Base-by-base conservation (phyloP, 352 stramenopile genomes). In the Pythium scleroteichum region DNA sequence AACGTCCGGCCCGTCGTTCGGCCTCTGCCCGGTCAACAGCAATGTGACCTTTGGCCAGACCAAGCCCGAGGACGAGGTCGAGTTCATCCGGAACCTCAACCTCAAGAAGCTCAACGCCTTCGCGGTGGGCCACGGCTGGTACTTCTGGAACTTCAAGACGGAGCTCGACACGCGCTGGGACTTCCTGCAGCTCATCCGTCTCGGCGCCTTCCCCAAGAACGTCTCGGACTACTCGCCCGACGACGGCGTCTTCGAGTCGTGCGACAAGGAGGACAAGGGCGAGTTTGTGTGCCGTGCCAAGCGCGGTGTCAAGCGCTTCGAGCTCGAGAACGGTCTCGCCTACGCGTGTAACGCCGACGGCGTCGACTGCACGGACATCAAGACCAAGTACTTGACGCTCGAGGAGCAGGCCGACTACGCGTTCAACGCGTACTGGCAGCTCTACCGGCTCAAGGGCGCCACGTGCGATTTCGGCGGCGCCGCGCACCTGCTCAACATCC, bases 61-160 rank as follows among this genome's bases (percentile, higher is more conserved):
- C 4, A 67, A 49, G 16, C 60, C 41, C 12, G 17, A 67, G 35
- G 87, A 97, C 62, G 83, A 95, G 50, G 65, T 89, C 14, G 68
- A 75, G 3, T 87, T 88, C 27, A 96, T 94, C 60, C 73, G 69
- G 14, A 83, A 91, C 58, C 66, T 98, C 9, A 88, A 86, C 35
- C 50, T 88, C n/a, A 97, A 97, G 69, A 97, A 98, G 69, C 90
- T 98, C 27, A 94, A 93, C 61, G 85, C 88, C 5, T 98, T 96
- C 60, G 84, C 81, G 0, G 72, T 96, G 26, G 90, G 88, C 24
- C 91, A 98, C 72, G 94, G 93, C n/a, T 96, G 91, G 72, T 97
- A 97, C 78, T 98, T 98, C 66, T 98, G 91, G 94, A 98, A 98
- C 65, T 98, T 97, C 72, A 89, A 95, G 62, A 97, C 91, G 1